These are phyloP conservation scores for Terfezia boudieri DNA, from an alignment of 495 filamentous ascomycete genomes.

Conservation along the genomic window DNA sequence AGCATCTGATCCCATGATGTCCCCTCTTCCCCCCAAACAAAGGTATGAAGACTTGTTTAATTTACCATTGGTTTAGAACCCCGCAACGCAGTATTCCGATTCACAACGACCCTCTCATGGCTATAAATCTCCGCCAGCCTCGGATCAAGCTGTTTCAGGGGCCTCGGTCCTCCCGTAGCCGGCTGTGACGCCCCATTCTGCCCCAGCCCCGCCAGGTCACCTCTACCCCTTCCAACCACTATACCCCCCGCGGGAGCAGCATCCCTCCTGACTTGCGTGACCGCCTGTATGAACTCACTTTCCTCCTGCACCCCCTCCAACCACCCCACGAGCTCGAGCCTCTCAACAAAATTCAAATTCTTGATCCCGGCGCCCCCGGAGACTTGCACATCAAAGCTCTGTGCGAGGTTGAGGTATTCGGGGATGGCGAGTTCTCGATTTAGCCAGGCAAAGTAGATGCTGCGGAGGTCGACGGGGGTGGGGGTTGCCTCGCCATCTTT, in stretches of 20 bases:
- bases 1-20: too few species aligned
- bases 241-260: slow-evolving; percentile 24
- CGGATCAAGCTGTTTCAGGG: slow-evolving; percentile 45
- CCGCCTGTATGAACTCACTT: slow-evolving; percentile 66
- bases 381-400: slow-evolving; percentile 27
- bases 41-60: background rate
- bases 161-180: slow-evolving; percentile 18
- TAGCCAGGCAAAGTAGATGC: slow-evolving; percentile 84
- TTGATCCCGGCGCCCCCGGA: slow-evolving; percentile 48
- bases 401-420: slow-evolving; percentile 68
- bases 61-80: slow-evolving; percentile 71
- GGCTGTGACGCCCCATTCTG: slow-evolving; percentile 31
- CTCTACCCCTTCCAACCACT: background rate
- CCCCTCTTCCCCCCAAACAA: too few species aligned
- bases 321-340: slow-evolving; percentile 75
- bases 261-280: slow-evolving; percentile 25
- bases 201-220: slow-evolving; percentile 21
- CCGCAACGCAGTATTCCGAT: slow-evolving; percentile 68
- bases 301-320: slow-evolving; percentile 74
- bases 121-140: slow-evolving; percentile 71
- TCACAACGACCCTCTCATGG: slow-evolving; percentile 72
- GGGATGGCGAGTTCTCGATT: slow-evolving; percentile 72
- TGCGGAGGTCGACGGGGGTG: slow-evolving; percentile 57
- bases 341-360: slow-evolving; percentile 72
- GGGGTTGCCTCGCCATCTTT: slow-evolving; percentile 23